These are phyloP conservation scores for Stemphylium lycopersici DNA, from an alignment of 2,329 filamentous ascomycete genomes.

Conservation along the genomic window DNA sequence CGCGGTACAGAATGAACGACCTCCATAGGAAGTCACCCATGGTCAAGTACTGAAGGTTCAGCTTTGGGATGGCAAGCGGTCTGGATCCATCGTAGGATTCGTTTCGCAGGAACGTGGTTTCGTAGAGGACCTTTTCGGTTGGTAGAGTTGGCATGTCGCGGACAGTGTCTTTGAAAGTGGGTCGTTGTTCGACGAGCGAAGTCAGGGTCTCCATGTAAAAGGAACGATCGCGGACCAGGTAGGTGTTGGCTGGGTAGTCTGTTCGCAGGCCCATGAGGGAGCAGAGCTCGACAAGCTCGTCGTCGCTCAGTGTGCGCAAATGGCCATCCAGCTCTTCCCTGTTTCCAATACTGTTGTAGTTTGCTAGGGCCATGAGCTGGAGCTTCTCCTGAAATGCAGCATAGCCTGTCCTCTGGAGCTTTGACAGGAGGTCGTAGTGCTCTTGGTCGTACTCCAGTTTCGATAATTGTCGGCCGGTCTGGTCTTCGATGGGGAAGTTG, in stretches of 20 bases:
- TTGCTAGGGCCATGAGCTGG: slow-evolving; percentile 88
- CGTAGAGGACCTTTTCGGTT: slow-evolving; percentile 82
- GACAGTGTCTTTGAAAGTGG: slow-evolving; percentile 81
- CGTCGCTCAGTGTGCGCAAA: slow-evolving; percentile 73
- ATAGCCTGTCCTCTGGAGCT: slow-evolving; percentile 76
- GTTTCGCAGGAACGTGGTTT: slow-evolving; percentile 76
- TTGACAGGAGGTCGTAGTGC: slow-evolving; percentile 78
- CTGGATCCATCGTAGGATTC: slow-evolving; percentile 86
- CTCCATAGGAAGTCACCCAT: slow-evolving; percentile 97
- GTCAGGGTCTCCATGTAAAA: slow-evolving; percentile 76
- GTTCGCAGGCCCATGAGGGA: slow-evolving; percentile 77
- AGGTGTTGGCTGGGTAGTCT: slow-evolving; percentile 75
- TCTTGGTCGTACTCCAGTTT: slow-evolving; percentile 75
- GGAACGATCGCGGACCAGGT: slow-evolving; percentile 66
- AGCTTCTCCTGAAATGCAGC: slow-evolving; percentile 86
- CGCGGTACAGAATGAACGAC: slow-evolving; percentile 84
- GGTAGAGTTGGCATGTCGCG: slow-evolving; percentile 77
- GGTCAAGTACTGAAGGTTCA: slow-evolving; percentile 94
- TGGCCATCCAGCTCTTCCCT: slow-evolving; percentile 78
- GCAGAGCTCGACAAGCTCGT: slow-evolving; percentile 74
- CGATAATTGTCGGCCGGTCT: slow-evolving; percentile 78
- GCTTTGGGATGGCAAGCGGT: slow-evolving; percentile 87
- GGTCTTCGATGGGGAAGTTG: slow-evolving; percentile 88
- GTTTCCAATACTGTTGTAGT: slow-evolving; percentile 86
- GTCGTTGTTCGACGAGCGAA: slow-evolving; percentile 74